Evolutionary conservation across 2,329 filamentous ascomycete genomes (phyloP).

Genomic region (Sclerotinia trifoliorum): DNA sequence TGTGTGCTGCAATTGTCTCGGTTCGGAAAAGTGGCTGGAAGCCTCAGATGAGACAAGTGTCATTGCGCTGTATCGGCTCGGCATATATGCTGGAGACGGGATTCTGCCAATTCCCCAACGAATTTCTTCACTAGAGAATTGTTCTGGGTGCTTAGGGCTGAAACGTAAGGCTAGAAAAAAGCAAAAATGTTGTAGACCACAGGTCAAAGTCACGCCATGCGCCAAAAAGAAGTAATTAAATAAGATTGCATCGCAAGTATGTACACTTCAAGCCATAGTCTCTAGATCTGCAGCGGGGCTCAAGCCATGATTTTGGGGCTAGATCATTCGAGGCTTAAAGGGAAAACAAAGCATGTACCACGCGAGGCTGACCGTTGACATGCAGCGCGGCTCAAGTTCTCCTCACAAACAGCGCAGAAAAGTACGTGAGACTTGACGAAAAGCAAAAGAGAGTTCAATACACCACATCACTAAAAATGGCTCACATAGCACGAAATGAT

Average conservation of each 20-base stretch:
- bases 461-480: not conserved
- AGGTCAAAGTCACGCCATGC: not conserved
- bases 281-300: not conserved
- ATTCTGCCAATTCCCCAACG: not conserved
- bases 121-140: not conserved
- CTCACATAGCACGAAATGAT: not conserved
- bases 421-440: constrained; percentile 7
- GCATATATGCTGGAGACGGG: not conserved
- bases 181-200: not conserved
- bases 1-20: not conserved
- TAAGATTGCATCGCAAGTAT: not conserved
- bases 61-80: constrained; percentile 6
- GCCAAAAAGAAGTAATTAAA: not conserved
- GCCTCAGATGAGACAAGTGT: not conserved
- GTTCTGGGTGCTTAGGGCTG: constrained; percentile 3
- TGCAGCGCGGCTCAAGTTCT: constrained; percentile 10
- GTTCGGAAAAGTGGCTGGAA: not conserved
- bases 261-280: not conserved
- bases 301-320: not conserved
- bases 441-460: not conserved
- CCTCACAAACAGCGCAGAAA: not conserved
- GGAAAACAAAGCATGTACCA: not conserved
- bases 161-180: not conserved
- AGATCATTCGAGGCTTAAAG: not conserved
- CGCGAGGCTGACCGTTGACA: constrained; percentile 15